phyloP scores from a whole-genome alignment of 2,329 filamentous ascomycete species.

The Purpureocillium lavendulum region DNA sequence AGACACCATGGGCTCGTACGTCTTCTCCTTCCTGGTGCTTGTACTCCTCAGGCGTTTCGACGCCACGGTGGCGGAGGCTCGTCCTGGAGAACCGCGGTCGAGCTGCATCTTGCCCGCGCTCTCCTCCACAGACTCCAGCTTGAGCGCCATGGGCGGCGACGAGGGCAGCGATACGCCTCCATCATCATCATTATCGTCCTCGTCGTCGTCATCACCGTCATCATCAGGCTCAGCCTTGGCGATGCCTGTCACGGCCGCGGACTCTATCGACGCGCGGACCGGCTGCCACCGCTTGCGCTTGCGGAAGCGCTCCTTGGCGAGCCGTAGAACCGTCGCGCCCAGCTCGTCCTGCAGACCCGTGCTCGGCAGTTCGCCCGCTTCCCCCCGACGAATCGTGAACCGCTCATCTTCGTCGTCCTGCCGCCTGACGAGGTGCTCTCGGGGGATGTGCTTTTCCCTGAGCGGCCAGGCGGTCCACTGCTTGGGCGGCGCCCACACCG shows the following conservation, averaged over 20 bases:
- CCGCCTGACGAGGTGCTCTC: conserved; percentile 39
- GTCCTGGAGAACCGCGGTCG: conserved; percentile 2
- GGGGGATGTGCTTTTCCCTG: conserved; percentile 51
- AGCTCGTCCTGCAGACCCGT: conserved; percentile 62
- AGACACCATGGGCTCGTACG: conserved; percentile 46
- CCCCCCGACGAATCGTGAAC: conserved; percentile 38
- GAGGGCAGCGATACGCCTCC: conserved; percentile 6
- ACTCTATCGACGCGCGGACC: conserved; percentile 5
- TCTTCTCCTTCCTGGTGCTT: conserved; percentile 7
- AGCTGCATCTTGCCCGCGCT: not conserved
- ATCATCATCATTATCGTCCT: not conserved
- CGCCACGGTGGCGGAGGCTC: not conserved
- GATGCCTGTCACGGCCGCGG: not conserved
- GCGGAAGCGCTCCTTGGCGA: conserved; percentile 58
- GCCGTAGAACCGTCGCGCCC: conserved; percentile 54
- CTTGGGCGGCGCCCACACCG: conserved; percentile 43
- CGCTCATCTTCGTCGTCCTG: conserved; percentile 37
- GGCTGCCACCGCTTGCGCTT: conserved; percentile 13
- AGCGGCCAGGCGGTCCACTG: conserved; percentile 85
- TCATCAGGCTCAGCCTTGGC: not conserved
- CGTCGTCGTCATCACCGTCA: too few relatives aligned
- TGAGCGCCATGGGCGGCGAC: conserved; percentile 3
- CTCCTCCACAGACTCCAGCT: conserved; percentile 1
- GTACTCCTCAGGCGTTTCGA: not conserved
- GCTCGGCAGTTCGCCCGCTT: conserved; percentile 40